Evolutionary conservation across 2,329 filamentous ascomycete species (phyloP), one percentile per base, ranked within the genome.

Genomic region (Calonectria hawksworthii): DNA sequence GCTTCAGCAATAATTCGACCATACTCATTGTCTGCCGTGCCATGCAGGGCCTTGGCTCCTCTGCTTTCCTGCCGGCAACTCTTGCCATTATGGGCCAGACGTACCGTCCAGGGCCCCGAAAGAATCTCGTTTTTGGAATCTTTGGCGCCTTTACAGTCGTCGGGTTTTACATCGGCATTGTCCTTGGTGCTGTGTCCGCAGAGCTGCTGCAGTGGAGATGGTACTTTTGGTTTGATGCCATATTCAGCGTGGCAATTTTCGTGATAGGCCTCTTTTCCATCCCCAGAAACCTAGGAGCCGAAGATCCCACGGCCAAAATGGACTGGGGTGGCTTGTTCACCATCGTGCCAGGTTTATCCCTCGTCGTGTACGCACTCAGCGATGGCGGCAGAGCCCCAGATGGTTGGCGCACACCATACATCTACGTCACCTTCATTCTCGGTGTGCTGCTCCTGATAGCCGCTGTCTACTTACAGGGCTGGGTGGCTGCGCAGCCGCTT

Each of bases 1-100:
- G 94, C 8, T 94, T 96, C 84, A 92, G 91, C 72, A 85, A 86
- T 51, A 92, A 90, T 82, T 89, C 92, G 74, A 82, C 91, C 51
- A 94, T 95, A 92, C 87, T 96, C 76, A 92, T 94, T 78, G 86
- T 93, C 66, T 94, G 92, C 82, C 92, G 94, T 67, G 94, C 94
- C 9, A 85, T 95, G 66, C 93, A 95, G 83, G 94, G 94, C 0
- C 84, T 96, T 18, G 94, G 93, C 0, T 89, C 93, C 1, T 93
- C 94, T 0, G 93, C 94, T 0, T 94, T 94, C 76, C 83, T 95
- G 18, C 93, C 93, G 0, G 91, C 92, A 0, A 91, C 92, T 3
- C 89, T 95, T 72, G 93, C 93, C 89, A 87, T 94, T 30, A 85
- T 94, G 4, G 93, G 92, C 4, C 92, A 89, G 74, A 90, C 87